Conservation (phyloP, 164 flowering plant genomes). For the Chloranthus sessilifolius region DNA sequence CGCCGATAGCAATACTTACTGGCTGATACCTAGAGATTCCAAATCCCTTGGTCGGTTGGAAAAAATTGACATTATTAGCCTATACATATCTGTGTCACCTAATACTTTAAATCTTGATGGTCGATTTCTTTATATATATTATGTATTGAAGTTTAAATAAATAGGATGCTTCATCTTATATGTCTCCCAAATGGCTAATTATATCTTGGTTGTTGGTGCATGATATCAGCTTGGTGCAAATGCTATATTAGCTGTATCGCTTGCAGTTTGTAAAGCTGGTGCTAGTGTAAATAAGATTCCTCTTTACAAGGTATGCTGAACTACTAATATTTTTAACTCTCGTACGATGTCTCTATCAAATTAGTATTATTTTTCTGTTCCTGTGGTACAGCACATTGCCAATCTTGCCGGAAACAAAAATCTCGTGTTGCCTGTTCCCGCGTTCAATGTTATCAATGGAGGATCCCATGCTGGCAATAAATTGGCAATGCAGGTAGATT, state of each 20-base stretch:
- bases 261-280: conserved; percentile 43
- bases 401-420: conserved; percentile 37
- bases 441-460: conserved; percentile 43
- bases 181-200: too few species aligned
- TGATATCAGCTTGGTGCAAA: conserved; percentile 47
- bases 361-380: background rate
- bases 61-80: too few species aligned
- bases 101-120: too few species aligned
- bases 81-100: too few species aligned
- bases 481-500: conserved; percentile 35
- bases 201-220: too few species aligned
- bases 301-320: conserved; percentile 30
- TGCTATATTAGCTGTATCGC: conserved; percentile 42
- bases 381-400: conserved; percentile 30
- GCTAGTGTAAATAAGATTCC: conserved; percentile 34
- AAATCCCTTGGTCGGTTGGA: too few species aligned
- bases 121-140: too few species aligned
- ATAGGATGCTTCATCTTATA: too few species aligned
- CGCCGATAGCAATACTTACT: too few species aligned
- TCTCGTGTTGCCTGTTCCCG: conserved; percentile 42
- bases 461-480: conserved; percentile 50
- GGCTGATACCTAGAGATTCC: too few species aligned
- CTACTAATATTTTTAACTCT: background rate
- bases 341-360: too few species aligned
- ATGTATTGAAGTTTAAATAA: too few species aligned